Base-by-base conservation (phyloP, 2,329 filamentous ascomycete species). In the Hypomyces rosellus region DNA sequence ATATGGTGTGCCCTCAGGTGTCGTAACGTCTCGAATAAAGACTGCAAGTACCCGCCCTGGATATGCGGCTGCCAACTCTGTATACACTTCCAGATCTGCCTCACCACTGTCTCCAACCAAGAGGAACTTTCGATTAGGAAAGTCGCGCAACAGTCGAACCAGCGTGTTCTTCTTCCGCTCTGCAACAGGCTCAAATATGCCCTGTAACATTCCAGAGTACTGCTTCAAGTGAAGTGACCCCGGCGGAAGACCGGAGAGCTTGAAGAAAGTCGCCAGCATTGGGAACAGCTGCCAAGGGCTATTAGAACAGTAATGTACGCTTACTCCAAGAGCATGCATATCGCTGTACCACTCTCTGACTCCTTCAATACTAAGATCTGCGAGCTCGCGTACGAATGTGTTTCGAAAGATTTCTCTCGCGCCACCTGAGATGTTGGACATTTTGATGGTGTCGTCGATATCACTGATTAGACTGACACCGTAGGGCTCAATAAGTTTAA, bases 241-340 rank as follows among this genome's bases (percentile, higher is more conserved):
- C 1, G 81, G 81, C 0, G 93, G 93, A 1, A 99, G 72, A 1
- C 87, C 87, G 6, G 88, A 87, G 38, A 86, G 70, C 56, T 84
- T 82, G 66, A 97, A 95, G 65, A 87, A 99, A 48, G 81, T 89
- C 5, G 88, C 86, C 11, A 99, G 73, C 2, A 97, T 82, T 0
- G 93, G 93, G 60, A 89, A 99, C 6, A 99, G 77, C 65, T 99
- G 95, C 95, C 95, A 99, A 1, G 93, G 93, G 46, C 92, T 95
- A 68, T 99, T 99, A n/a, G 93, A 99, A 57, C 96, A 95, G 66
- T 99, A 99, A 65, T 99, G 95, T 47, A 99, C 79, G 59, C 84
- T 82, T 20, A 97, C 92, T 15, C 91, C 90, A 71, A 92, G 82
- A 16, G 83, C 75, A 37, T 86, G 78, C 69, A 99, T 77, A 16